Percentiles rank a stretch among this genome's conserved stretches.
Evolutionary conservation across 1,284 basidiomycete genomes (phyloP).

Genomic region (Sporisorium graminicola): DNA sequence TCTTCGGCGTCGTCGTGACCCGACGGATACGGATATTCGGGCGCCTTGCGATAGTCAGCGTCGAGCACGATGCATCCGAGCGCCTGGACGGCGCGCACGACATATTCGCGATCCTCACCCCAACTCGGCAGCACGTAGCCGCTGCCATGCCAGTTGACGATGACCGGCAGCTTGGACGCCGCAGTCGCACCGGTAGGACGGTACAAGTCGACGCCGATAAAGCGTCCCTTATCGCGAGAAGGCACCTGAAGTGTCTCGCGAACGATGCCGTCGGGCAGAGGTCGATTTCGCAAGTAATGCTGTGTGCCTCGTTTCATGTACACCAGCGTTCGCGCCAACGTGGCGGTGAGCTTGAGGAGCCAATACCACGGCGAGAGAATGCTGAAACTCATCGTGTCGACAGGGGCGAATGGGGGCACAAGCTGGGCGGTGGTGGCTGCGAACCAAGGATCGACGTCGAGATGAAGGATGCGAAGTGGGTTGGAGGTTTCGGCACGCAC

Average conservation of each 20-base stretch:
- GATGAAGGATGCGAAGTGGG: neutral
- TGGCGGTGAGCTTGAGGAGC: conserved; percentile 35
- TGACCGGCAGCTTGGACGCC: conserved; percentile 19
- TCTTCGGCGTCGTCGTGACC: conserved; percentile 55
- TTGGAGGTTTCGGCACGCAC: too few relatives aligned
- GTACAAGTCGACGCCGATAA: conserved; percentile 42
- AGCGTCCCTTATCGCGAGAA: conserved; percentile 39
- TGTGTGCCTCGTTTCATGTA: conserved; percentile 30
- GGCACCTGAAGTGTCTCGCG: conserved; percentile 32
- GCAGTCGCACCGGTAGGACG: conserved; percentile 21
- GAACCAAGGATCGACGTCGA: neutral
- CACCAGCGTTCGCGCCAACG: conserved; percentile 11
- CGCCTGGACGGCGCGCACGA: conserved; percentile 28
- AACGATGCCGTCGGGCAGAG: conserved; percentile 15
- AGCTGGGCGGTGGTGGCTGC: too few relatives aligned
- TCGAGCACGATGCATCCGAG: conserved; percentile 36
- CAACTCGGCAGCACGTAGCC: conserved; percentile 44
- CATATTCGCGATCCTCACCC: conserved; percentile 42
- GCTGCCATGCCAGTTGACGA: conserved; percentile 50
- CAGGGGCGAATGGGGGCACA: neutral
- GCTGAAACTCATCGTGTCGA: conserved; percentile 21
- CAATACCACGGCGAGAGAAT: conserved; percentile 42
- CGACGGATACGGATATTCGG: conserved; percentile 57
- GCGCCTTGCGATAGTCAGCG: conserved; percentile 64
- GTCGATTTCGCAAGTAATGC: conserved; percentile 25